These are phyloP conservation scores for Nepenthes alata DNA, from an alignment of 179 eudicot genomes.

Conservation along the genomic window DNA sequence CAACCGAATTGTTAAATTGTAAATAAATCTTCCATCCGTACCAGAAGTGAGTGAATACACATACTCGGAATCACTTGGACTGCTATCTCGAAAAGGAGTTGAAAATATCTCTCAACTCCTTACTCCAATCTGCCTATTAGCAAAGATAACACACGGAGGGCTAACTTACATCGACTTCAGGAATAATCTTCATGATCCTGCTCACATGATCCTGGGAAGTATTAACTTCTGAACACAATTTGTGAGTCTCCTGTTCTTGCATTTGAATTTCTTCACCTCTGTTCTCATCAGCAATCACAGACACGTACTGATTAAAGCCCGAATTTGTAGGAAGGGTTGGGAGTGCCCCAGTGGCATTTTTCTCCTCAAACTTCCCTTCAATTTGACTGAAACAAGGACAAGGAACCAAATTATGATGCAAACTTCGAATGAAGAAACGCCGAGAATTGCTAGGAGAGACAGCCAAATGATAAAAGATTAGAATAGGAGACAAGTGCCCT, in stretches of 20 bases:
- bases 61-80: too few relatives aligned
- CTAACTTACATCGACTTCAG: slow-evolving; percentile 87
- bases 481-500: too few relatives aligned
- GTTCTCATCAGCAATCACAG: slow-evolving; percentile 19
- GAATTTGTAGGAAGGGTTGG: slow-evolving; percentile 40
- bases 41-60: too few relatives aligned
- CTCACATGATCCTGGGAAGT: slow-evolving; percentile 59
- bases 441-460: neutral
- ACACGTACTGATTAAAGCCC: slow-evolving; percentile 19
- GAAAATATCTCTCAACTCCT: too few relatives aligned
- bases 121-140: neutral
- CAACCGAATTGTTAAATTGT: too few relatives aligned
- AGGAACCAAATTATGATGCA: neutral
- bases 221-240: slow-evolving; percentile 32
- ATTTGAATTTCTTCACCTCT: slow-evolving; percentile 23
- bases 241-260: slow-evolving; percentile 34
- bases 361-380: slow-evolving; percentile 91
- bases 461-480: neutral
- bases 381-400: slow-evolving; percentile 48
- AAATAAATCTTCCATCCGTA: too few relatives aligned
- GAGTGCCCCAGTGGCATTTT: slow-evolving; percentile 41
- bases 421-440: neutral
- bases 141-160: neutral
- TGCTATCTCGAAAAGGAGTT: too few relatives aligned
- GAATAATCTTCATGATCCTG: slow-evolving; percentile 90